Evolutionary conservation across 1,284 basidiomycete genomes (phyloP).

Genomic region (Vanrija humicola): DNA sequence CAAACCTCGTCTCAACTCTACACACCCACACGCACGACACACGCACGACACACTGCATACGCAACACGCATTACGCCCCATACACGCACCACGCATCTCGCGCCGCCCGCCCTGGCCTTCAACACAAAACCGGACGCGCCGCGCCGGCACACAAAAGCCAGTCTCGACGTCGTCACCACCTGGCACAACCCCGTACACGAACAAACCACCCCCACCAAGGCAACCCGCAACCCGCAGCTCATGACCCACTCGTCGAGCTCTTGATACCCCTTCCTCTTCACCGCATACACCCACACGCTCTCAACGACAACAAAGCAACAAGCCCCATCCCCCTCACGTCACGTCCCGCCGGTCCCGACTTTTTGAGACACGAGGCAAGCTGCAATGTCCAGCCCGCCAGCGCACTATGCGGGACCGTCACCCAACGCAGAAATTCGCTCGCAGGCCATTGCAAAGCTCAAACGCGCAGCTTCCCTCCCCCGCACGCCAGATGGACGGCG

Average conservation of each 20-base stretch:
- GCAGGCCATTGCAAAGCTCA: conserved; percentile 79
- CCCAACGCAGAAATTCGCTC: conserved; percentile 53
- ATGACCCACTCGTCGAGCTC: neutral
- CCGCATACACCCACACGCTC: too few species aligned
- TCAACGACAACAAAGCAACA: neutral
- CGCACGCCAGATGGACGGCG: conserved; percentile 80
- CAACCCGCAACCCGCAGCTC: neutral
- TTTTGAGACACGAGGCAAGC: conserved; percentile 5
- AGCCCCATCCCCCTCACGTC: neutral
- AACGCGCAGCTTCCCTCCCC: conserved; percentile 80
- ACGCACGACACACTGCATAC: too few species aligned
- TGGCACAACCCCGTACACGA: too few species aligned
- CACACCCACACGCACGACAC: too few species aligned
- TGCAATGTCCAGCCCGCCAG: neutral
- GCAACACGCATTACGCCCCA: too few species aligned
- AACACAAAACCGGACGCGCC: too few species aligned
- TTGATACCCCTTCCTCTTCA: neutral
- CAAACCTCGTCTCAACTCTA: too few species aligned
- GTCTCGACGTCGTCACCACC: too few species aligned
- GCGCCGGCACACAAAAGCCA: too few species aligned
- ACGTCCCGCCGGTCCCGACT: conserved; percentile 3
- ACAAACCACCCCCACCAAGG: too few species aligned
- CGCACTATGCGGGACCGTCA: neutral
- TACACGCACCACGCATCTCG: too few species aligned
- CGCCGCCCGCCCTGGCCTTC: too few species aligned